Conservation (phyloP, 2,329 filamentous ascomycete genomes). For the Alternaria sp. region DNA sequence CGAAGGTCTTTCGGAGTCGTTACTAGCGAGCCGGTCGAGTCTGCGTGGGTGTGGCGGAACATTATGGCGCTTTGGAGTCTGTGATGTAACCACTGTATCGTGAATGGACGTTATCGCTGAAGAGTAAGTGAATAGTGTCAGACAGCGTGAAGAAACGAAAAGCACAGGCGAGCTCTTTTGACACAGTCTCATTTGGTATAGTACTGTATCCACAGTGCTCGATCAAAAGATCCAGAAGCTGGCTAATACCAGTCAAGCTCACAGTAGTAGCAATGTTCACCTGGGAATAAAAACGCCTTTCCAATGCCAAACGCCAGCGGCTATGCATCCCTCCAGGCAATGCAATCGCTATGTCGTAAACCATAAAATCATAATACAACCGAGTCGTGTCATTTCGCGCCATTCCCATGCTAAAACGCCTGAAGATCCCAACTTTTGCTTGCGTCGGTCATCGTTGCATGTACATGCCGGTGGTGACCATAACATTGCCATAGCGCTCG, state of each 20-base stretch:
- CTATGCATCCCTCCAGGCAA: constrained; percentile 3
- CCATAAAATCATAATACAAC: constrained; percentile 9
- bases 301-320: constrained; percentile 6
- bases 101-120: neutral
- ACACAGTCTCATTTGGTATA: neutral
- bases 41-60: neutral
- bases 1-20: neutral
- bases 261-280: neutral
- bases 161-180: neutral
- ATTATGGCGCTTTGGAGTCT: neutral
- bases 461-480: constrained; percentile 35
- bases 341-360: constrained; percentile 1
- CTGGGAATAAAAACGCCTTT: neutral
- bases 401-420: neutral
- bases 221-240: neutral
- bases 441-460: constrained; percentile 25
- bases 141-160: neutral
- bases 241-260: neutral
- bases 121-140: neutral
- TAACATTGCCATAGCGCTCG: constrained; percentile 34
- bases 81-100: neutral
- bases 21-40: neutral
- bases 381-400: neutral
- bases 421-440: neutral
- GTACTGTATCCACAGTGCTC: neutral